Evolutionary conservation across 495 filamentous ascomycete genomes (phyloP), one percentile per base, ranked within the genome.

Genomic region (Aspergillus hancockii): DNA sequence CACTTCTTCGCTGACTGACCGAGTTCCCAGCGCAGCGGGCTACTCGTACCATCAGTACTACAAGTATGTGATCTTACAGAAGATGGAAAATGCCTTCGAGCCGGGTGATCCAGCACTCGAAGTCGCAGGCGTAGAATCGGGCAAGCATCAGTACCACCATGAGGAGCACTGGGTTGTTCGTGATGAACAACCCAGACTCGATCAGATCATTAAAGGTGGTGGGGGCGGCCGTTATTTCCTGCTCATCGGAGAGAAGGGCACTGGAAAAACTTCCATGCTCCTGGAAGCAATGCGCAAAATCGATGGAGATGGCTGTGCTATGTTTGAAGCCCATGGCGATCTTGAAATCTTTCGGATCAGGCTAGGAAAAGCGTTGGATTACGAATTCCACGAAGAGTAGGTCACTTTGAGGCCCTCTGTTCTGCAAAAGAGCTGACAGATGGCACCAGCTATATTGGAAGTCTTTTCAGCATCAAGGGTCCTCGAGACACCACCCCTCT

Each of bases 321-420:
- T 98, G 89, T 89, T 97, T 66, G 94, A 98, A 70, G 93, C 95
- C 3, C 94, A 98, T 72, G 90, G 90, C 34, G 92, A 98, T 73
- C 81, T 92, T 2, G 94, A 98, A 67, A 95, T 98, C 55, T 97
- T 98, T 71, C 89, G 94, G 9, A 86, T 97, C 32, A 80, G 94
- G 16, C 81, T 98, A 13, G 94, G 94, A 16, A 96, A 96, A 72
- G 90, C 93, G 0, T 78, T 98, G 19, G 93, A 98, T 68, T 98
- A 90, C 69, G 94, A 98, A 60, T 98, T 91, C 59, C 85, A 89
- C 59, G 86, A 83, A 57, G 81, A 83, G 78, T 80, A 75, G 13
- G 19, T 52, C 18, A 23, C 19, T 41, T 51, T 3, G 18, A 14
- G 8, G 8, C 14, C 43, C 4, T 5, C n/a, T 19, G 10, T 18